phyloP scores from a whole-genome alignment of 2,329 filamentous ascomycete genomes.

The Neofusicoccum laricinum region DNA sequence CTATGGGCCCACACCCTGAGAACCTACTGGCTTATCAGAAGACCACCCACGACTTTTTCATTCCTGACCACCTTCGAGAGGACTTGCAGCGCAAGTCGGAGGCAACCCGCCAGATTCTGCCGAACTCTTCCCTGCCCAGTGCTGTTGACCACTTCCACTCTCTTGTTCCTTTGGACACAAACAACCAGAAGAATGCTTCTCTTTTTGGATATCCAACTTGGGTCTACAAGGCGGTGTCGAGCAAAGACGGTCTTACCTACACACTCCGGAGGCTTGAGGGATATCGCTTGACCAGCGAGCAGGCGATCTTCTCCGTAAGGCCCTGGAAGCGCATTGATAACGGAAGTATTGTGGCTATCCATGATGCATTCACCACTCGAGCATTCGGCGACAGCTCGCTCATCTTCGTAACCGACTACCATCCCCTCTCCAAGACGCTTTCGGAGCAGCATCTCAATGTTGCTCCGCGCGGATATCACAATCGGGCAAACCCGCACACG shows the following conservation, averaged over 20 bases:
- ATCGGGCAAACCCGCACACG: constrained; percentile 21
- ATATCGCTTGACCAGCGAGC: constrained; percentile 83
- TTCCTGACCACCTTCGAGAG: constrained; percentile 81
- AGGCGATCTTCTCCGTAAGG: constrained; percentile 80
- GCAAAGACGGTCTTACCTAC: constrained; percentile 85
- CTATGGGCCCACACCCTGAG: constrained; percentile 76
- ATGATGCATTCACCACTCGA: constrained; percentile 90
- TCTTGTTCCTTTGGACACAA: constrained; percentile 82
- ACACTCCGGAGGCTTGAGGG: constrained; percentile 83
- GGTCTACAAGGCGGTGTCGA: constrained; percentile 91
- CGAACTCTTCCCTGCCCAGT: constrained; percentile 72
- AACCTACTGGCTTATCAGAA: constrained; percentile 83
- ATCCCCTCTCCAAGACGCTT: constrained; percentile 85
- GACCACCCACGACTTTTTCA: constrained; percentile 85
- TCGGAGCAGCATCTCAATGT: constrained; percentile 71
- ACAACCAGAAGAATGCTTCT: constrained; percentile 70
- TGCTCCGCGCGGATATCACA: constrained; percentile 18
- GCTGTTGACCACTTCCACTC: constrained; percentile 86
- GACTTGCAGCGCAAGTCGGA: constrained; percentile 87
- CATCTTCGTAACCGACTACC: constrained; percentile 90
- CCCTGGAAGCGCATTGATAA: constrained; percentile 85
- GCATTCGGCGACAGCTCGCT: constrained; percentile 94
- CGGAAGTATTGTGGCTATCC: constrained; percentile 77
- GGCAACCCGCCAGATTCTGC: constrained; percentile 78
- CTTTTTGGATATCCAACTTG: constrained; percentile 88